Evolutionary conservation across 2,329 filamentous ascomycete genomes (phyloP).

Genomic region (Mycosphaerelloides madeirae): DNA sequence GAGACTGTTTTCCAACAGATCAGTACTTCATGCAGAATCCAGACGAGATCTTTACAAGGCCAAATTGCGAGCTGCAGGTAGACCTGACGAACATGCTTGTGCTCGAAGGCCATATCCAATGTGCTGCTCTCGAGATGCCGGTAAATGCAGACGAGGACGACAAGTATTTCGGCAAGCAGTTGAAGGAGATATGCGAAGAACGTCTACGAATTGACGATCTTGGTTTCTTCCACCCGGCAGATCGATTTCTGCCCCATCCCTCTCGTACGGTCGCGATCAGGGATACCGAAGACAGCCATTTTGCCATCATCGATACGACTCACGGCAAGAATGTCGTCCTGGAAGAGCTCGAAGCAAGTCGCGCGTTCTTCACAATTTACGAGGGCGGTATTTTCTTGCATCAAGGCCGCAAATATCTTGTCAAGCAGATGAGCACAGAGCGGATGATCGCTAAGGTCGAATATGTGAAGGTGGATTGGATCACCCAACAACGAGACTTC

Average conservation of each 20-base stretch:
- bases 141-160: constrained; percentile 72
- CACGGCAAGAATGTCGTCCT: constrained; percentile 77
- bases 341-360: constrained; percentile 90
- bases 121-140: constrained; percentile 91
- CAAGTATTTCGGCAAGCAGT: constrained; percentile 71
- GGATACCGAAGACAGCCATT: constrained; percentile 86
- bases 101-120: constrained; percentile 90
- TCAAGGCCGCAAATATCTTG: constrained; percentile 87
- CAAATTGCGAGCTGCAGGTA: constrained; percentile 82
- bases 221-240: constrained; percentile 86
- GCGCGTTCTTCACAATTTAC: constrained; percentile 94
- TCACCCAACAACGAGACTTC: constrained; percentile 84
- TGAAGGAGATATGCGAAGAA: constrained; percentile 66
- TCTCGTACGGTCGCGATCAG: constrained; percentile 81
- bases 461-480: constrained; percentile 89
- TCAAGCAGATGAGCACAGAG: constrained; percentile 81
- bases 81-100: constrained; percentile 90
- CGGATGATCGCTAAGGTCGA: constrained; percentile 80
- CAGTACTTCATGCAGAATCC: constrained; percentile 98
- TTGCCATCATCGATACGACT: constrained; percentile 86
- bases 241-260: constrained; percentile 79
- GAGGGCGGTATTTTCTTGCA: constrained; percentile 96
- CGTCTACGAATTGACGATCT: constrained; percentile 67
- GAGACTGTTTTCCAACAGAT: constrained; percentile 83
- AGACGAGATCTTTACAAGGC: constrained; percentile 85